These are phyloP conservation scores for Fusarium sp. DNA, from an alignment of 2,329 filamentous ascomycete species.

Conservation along the genomic window DNA sequence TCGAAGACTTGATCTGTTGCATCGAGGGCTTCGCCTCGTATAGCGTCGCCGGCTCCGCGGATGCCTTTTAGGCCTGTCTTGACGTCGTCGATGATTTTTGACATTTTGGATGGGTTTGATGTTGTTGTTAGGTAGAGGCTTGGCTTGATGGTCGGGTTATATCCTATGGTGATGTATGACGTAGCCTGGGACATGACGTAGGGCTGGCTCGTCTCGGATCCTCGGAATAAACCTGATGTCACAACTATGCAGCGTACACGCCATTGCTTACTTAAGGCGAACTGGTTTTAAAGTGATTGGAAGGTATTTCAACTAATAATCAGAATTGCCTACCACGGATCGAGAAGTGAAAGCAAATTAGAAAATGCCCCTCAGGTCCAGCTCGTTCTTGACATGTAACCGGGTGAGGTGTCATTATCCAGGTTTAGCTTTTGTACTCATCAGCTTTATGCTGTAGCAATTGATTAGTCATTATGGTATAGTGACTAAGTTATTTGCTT, in stretches of 20 bases:
- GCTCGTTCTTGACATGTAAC: background rate
- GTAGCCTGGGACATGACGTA: background rate
- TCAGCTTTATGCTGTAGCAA: too few species aligned
- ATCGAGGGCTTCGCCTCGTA: conserved; percentile 30
- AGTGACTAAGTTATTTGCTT: too few species aligned
- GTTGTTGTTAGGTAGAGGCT: background rate
- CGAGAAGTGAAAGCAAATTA: background rate
- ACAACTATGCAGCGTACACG: background rate
- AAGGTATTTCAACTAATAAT: accelerated
- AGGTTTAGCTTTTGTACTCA: too few species aligned
- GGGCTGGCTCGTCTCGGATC: background rate
- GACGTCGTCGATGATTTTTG: conserved; percentile 35
- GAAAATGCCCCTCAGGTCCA: background rate
- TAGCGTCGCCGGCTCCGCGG: conserved; percentile 35
- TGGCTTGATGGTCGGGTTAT: background rate
- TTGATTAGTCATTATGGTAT: too few species aligned
- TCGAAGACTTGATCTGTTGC: conserved; percentile 37
- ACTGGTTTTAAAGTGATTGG: background rate
- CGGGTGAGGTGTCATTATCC: too few species aligned
- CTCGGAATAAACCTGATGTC: background rate
- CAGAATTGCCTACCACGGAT: background rate
- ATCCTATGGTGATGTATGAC: background rate
- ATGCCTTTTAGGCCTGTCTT: conserved; percentile 39
- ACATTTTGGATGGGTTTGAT: conserved; percentile 13
- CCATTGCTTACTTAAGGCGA: background rate